Conservation (phyloP, 805 yeast genomes). For the Yamadazyma philogaea region DNA sequence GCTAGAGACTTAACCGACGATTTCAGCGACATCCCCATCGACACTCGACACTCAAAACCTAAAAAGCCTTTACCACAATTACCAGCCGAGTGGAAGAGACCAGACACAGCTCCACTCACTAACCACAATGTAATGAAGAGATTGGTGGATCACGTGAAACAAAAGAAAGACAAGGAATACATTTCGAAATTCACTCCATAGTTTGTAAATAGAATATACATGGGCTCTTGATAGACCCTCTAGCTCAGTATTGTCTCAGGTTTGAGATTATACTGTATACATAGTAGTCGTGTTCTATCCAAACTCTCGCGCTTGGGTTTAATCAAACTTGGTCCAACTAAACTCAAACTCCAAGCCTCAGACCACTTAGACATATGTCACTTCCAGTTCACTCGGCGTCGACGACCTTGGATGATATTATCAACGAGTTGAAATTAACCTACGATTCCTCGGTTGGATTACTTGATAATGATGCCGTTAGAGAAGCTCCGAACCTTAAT, state of each 20-base stretch:
- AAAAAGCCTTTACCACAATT: conserved; percentile 44
- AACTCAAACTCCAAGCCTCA: background rate
- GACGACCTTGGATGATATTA: conserved; percentile 47
- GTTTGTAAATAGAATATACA: conserved; percentile 5
- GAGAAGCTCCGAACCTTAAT: conserved; percentile 40
- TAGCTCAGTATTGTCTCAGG: too few relatives aligned
- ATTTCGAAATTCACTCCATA: conserved; percentile 16
- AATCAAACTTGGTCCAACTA: background rate
- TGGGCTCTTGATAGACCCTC: background rate
- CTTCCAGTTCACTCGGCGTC: conserved; percentile 28
- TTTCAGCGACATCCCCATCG: conserved; percentile 78
- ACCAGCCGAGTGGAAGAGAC: conserved; percentile 74
- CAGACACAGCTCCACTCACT: conserved; percentile 63
- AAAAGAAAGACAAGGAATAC: conserved; percentile 31
- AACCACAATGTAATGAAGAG: conserved; percentile 31
- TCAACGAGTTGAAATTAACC: conserved; percentile 49
- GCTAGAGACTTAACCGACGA: conserved; percentile 62
- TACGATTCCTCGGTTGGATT: conserved; percentile 61
- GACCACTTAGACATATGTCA: conserved; percentile 7
- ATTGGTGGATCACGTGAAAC: conserved; percentile 32
- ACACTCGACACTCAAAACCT: conserved; percentile 62
- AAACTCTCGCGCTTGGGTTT: background rate
- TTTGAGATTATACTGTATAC: too few relatives aligned
- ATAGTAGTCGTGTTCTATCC: background rate
- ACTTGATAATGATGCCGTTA: conserved; percentile 55